Conservation (phyloP, 345 rosid genomes). For the Murraya koenigii region DNA sequence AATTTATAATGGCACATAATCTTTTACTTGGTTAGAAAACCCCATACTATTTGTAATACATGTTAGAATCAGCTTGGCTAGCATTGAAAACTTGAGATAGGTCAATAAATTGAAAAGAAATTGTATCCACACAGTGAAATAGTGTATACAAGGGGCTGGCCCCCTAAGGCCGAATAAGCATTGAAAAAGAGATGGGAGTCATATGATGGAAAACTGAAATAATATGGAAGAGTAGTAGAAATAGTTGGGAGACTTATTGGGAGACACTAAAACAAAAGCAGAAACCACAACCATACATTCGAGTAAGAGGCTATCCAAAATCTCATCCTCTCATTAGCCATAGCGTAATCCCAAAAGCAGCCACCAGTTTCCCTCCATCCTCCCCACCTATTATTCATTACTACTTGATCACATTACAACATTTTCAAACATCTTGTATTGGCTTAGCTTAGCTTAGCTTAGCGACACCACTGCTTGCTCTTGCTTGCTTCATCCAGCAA, state of each 20-base stretch:
- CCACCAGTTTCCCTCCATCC: slow-evolving; percentile 20
- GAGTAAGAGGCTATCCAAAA: slow-evolving; percentile 75
- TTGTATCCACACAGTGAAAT: background rate
- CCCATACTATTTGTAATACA: too few species aligned
- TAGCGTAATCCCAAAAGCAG: slow-evolving; percentile 11
- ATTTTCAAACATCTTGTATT: background rate
- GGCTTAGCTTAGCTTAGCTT: background rate
- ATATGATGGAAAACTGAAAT: background rate
- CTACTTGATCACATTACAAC: slow-evolving; percentile 3
- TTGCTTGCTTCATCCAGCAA: background rate
- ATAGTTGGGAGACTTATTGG: background rate
- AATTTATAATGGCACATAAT: too few species aligned
- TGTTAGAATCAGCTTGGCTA: too few species aligned
- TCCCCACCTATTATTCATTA: too few species aligned
- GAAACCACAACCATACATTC: slow-evolving; percentile 47
- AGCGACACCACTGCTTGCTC: background rate
- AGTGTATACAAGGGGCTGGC: background rate
- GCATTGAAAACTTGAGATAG: background rate
- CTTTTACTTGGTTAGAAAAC: too few species aligned
- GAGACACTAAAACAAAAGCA: slow-evolving; percentile 23
- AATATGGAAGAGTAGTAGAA: background rate
- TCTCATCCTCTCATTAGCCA: slow-evolving; percentile 60
- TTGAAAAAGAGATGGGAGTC: background rate
- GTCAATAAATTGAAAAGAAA: background rate
- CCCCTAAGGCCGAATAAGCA: background rate